Conservation (phyloP, 164 flowering plant genomes). For the Aristolochia contorta region DNA sequence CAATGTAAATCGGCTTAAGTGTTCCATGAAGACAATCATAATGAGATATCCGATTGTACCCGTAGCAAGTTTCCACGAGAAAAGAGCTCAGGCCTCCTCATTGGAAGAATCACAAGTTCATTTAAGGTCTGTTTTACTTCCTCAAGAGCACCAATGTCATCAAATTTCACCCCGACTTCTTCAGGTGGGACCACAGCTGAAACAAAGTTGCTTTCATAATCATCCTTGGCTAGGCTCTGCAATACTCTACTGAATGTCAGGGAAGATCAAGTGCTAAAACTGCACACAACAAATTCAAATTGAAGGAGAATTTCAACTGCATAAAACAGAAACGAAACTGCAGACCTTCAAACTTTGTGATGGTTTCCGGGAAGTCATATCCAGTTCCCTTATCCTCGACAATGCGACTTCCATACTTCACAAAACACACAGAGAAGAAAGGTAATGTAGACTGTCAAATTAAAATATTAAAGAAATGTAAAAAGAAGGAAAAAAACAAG, state of each 20-base stretch:
- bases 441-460: neutral
- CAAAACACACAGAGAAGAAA: conserved; percentile 3
- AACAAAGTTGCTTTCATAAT: conserved; percentile 88
- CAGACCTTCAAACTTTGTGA: conserved; percentile 80
- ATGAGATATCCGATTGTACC: conserved; percentile 29
- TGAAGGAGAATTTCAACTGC: neutral
- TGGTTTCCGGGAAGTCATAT: conserved; percentile 50
- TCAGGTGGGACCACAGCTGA: conserved; percentile 93
- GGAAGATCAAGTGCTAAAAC: neutral
- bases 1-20: neutral
- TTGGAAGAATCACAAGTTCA: conserved; percentile 97
- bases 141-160: conserved; percentile 97
- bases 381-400: conserved; percentile 70
- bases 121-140: conserved; percentile 84
- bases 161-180: conserved; percentile 93
- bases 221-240: conserved; percentile 94
- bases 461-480: conserved; percentile 4
- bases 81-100: conserved; percentile 96
- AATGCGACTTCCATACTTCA: conserved; percentile 85
- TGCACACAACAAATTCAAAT: neutral
- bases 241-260: conserved; percentile 7
- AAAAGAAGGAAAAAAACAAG: conserved; percentile 6
- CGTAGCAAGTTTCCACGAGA: conserved; percentile 84
- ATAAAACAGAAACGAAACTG: neutral
- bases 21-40: neutral